Evolutionary conservation across 768 basidiomycete genomes (phyloP), one percentile per base, ranked within the genome.

Genomic region (Leccinum subgranulosum): DNA sequence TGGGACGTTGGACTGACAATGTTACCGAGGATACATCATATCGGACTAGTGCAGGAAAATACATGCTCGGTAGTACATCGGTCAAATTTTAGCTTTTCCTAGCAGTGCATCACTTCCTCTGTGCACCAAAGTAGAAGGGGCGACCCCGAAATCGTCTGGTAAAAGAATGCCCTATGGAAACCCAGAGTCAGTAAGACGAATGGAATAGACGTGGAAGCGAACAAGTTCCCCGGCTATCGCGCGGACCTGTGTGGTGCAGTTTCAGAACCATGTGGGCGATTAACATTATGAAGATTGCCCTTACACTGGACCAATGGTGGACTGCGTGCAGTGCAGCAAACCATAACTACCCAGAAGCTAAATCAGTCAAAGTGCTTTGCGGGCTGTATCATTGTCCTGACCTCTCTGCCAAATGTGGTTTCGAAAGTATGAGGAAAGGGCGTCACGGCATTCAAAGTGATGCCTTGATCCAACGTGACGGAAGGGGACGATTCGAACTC

Each of bases 301-400:
- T 62, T 68, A 90, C 89, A 88, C 92, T 92, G 19, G 90, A 91
- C 90, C 90, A 94, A 68, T 94, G 92, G 72, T 94, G 92, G 25
- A 94, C 87, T 45, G 91, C 91, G 66, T 94, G 92, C 31, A 94
- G 73, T 23, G 80, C 84, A n/a, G 84, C 82, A 70, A 94, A 94
- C 92, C 92, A 94, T 17, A 94, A 74, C 90, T 92, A 52, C 31
- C 63, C 49, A 45, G 36, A 29, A 43, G 28, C 14, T 29, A 33
- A 48, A 39, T 62, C 41, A 62, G 57, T 57, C 51, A 39, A 12
- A 43, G 9, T 5, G 15, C 2, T 43, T 41, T 14, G 33, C 15
- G 6, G 29, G 28, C 23, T 36, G 19, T 12, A 21, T 25, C 15
- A 23, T 25, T 49, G 45, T 23, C 21, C 74, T 63, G 64, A 90